These are phyloP conservation scores for Citropsis articulata DNA, from an alignment of 345 rosid species.

Conservation along the genomic window DNA sequence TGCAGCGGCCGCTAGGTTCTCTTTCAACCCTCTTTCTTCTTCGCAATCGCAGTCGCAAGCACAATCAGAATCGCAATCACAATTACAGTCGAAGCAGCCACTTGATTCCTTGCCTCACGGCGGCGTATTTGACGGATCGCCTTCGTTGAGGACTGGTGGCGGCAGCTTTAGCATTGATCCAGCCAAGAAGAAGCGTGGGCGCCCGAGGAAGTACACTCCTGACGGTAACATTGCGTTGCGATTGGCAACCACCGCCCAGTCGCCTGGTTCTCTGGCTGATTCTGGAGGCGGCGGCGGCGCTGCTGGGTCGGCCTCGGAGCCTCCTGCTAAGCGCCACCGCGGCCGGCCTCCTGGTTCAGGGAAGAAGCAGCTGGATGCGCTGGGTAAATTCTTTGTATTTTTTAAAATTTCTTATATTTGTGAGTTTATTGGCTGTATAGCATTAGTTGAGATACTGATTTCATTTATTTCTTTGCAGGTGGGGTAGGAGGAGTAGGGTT, in stretches of 20 bases:
- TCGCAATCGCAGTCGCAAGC: background rate
- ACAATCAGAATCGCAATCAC: background rate
- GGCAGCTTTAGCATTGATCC: constrained; percentile 51
- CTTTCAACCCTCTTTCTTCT: constrained; percentile 3
- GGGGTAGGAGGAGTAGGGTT: constrained; percentile 92
- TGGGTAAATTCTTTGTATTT: constrained; percentile 41
- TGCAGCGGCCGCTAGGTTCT: constrained; percentile 1
- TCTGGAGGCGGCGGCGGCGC: constrained; percentile 38
- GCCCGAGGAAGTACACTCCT: constrained; percentile 84
- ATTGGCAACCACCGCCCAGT: constrained; percentile 59
- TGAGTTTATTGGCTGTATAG: background rate
- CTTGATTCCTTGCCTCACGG: background rate
- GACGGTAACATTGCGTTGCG: constrained; percentile 87
- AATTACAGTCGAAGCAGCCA: constrained; percentile 2
- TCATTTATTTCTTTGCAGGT: constrained; percentile 42
- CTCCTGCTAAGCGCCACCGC: constrained; percentile 56
- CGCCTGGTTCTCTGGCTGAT: constrained; percentile 43
- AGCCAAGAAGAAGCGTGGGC: constrained; percentile 78
- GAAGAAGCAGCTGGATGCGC: constrained; percentile 87
- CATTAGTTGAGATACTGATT: background rate
- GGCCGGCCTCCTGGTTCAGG: constrained; percentile 97
- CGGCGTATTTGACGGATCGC: constrained; percentile 58
- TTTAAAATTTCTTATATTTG: background rate
- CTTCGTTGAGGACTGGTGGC: constrained; percentile 37
- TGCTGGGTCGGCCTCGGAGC: constrained; percentile 45